These are phyloP conservation scores for Aspergillus ellipticus DNA, from an alignment of 495 filamentous ascomycete species.

Conservation along the genomic window DNA sequence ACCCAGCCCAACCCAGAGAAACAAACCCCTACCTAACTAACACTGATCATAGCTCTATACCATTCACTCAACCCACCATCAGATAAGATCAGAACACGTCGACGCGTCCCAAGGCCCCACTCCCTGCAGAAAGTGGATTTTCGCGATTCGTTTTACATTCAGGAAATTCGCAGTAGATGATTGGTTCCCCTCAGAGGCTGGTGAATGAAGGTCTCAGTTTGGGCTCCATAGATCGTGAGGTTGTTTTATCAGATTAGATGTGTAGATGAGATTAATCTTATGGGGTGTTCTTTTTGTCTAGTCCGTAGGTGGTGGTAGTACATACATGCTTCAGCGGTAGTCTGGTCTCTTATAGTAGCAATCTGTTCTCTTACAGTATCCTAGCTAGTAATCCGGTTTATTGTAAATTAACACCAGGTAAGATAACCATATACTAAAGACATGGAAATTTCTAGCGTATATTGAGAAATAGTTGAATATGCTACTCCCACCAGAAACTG, in stretches of 20 bases:
- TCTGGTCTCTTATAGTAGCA: no score
- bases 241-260: background rate
- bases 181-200: background rate
- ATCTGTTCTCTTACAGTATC: no score
- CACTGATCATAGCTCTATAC: background rate
- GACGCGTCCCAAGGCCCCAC: background rate
- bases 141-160: background rate
- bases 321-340: no score
- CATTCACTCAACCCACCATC: background rate
- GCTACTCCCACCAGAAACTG: constrained; percentile 89
- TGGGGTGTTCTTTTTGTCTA: no score
- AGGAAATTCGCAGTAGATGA: background rate
- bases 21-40: no score
- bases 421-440: no score
- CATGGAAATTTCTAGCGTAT: background rate
- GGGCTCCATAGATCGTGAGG: background rate
- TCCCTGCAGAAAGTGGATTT: background rate
- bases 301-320: no score
- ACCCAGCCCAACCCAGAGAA: no score
- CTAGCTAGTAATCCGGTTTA: background rate
- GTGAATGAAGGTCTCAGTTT: background rate
- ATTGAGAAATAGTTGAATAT: background rate
- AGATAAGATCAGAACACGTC: background rate
- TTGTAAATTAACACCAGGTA: no score
- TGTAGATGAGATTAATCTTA: no score